Base-by-base conservation (phyloP, 73 alveolate species). In the Stentor roeselii region DNA sequence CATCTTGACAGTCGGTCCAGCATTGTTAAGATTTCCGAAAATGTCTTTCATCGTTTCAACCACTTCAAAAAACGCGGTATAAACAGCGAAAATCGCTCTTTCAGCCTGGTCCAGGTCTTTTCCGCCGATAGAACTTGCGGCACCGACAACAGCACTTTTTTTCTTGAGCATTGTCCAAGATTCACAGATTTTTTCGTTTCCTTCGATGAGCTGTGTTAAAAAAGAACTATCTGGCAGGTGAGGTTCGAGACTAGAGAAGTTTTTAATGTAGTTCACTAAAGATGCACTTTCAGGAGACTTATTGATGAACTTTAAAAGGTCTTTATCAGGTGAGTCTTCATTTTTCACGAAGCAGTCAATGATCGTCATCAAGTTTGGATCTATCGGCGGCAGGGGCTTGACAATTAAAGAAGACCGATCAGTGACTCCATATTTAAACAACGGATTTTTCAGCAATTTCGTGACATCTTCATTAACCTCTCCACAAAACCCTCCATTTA, bases 61-160 rank as follows among this genome's bases (percentile, higher is more conserved):
- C 14, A 32, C 41, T 67, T 67, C 80, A 67, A 67, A 67, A 32
- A 67, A 67, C 41, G 50, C 80, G 11, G 41, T 34, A 67, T 67
- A 67, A 67, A 67, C 80, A 1, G 80, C 80, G 34, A 67, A 67
- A 67, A 67, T 34, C 1, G 80, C 80, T 1, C 80, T n/a, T 67
- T 67, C 80, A 67, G 80, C 80, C 37, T 67, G 80, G 42, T 67
- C 80, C 41, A 67, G 11, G 11, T 67, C 80, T 30, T 15, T 40
- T 30, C 80, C 80, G 21, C 80, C 80, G 11, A 67, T 67, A 67
- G n/a, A 27, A 34, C 41, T 32, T 1, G 50, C 80, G 0, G 80
- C 41, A 1, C 80, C 80, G n/a, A 67, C 37, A 1, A 67, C 41
- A 1, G 42, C 80, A 27, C 42, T 27, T 2, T 67, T 67, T 67